phyloP scores from a whole-genome alignment of 2,329 filamentous ascomycete genomes.

The Pyrenophora tritici-repentis region DNA sequence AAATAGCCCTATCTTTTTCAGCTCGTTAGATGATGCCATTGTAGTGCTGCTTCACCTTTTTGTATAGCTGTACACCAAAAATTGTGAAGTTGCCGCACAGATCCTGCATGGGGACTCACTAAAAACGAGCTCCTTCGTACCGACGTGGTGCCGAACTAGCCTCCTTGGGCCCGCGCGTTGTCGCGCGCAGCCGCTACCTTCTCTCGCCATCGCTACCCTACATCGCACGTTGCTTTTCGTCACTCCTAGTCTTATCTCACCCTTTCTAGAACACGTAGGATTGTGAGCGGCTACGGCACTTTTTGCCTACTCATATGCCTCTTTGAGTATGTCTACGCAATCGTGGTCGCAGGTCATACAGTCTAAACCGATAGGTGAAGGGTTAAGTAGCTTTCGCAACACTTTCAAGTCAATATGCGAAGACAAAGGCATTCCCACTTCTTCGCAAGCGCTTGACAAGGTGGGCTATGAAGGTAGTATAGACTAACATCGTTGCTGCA shows the following conservation, averaged over 20 bases:
- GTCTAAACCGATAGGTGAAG: constrained; percentile 15
- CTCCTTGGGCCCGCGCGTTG: constrained; percentile 1
- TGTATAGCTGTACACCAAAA: no score
- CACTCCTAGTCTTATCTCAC: neutral
- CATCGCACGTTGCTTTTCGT: neutral
- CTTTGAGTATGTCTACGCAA: constrained; percentile 6
- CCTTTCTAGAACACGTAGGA: neutral
- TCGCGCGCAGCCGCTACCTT: neutral
- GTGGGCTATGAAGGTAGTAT: constrained; percentile 2
- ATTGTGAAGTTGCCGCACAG: no score
- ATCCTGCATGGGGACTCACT: no score
- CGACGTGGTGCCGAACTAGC: no score
- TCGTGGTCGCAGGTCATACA: constrained; percentile 10
- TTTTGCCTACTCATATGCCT: neutral
- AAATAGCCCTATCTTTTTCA: no score
- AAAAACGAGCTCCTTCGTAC: no score
- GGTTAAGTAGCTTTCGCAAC: constrained; percentile 12
- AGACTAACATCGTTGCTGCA: neutral
- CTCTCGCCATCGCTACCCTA: neutral
- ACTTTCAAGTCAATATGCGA: constrained; percentile 5
- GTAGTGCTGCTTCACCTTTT: no score
- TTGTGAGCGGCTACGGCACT: neutral
- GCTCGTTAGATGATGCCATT: no score
- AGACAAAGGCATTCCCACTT: neutral
- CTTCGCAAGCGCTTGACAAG: neutral